phyloP scores from a whole-genome alignment of 2,329 filamentous ascomycete species.

The Chaetomium olivaceum region DNA sequence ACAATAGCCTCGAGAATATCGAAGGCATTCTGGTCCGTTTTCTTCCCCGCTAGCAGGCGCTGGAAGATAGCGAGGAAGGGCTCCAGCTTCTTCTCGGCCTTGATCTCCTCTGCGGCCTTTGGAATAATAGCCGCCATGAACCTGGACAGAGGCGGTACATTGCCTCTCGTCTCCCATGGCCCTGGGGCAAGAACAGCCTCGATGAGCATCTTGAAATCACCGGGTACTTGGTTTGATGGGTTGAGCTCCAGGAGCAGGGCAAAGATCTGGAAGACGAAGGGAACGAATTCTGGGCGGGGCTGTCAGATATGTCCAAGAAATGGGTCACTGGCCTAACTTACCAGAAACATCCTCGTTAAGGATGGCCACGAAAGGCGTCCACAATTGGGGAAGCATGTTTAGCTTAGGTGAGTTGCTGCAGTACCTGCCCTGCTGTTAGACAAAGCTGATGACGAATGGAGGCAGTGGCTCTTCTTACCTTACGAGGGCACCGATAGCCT shows the following conservation, averaged over 20 bases:
- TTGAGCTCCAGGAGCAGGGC: slow-evolving; percentile 87
- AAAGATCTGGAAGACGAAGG: slow-evolving; percentile 94
- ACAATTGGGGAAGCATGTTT: slow-evolving; percentile 77
- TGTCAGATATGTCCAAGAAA: slow-evolving; percentile 5
- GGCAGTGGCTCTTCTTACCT: slow-evolving; percentile 47
- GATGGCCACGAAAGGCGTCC: slow-evolving; percentile 78
- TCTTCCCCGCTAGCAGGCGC: slow-evolving; percentile 77
- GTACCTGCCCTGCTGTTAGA: slow-evolving; percentile 50
- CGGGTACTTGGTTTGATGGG: slow-evolving; percentile 73
- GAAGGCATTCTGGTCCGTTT: slow-evolving; percentile 82
- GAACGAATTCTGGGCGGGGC: slow-evolving; percentile 72
- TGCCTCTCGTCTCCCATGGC: slow-evolving; percentile 90
- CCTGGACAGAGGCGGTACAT: slow-evolving; percentile 86
- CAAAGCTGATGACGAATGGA: not conserved
- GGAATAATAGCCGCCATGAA: slow-evolving; percentile 82
- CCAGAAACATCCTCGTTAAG: slow-evolving; percentile 79
- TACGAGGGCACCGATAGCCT: slow-evolving; percentile 87
- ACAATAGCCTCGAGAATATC: slow-evolving; percentile 85
- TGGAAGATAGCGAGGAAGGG: slow-evolving; percentile 95
- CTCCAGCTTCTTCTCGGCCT: slow-evolving; percentile 78
- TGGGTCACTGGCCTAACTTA: slow-evolving; percentile 40
- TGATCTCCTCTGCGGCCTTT: slow-evolving; percentile 70
- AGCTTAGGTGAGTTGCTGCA: slow-evolving; percentile 65
- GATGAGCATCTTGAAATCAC: slow-evolving; percentile 78
- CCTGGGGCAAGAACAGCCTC: slow-evolving; percentile 75